Evolutionary conservation across 2,329 filamentous ascomycete genomes (phyloP).

Genomic region (Fusarium anguioides): DNA sequence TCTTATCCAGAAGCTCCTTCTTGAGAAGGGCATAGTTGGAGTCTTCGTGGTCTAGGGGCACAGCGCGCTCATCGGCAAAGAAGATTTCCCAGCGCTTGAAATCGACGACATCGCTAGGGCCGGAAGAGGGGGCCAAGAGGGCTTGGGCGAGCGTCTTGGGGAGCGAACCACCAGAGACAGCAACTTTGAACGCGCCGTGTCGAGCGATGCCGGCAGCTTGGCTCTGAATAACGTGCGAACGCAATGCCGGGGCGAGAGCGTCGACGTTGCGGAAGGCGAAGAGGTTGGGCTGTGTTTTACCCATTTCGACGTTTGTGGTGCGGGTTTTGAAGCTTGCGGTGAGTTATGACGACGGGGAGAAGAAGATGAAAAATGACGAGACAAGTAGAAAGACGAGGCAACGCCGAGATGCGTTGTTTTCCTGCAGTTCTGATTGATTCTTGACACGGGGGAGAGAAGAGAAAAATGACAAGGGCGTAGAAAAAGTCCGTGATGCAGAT

Average conservation of each 20-base stretch:
- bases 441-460: constrained; percentile 4
- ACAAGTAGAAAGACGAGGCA: background rate
- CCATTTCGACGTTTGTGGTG: constrained; percentile 55
- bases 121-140: constrained; percentile 69
- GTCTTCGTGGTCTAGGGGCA: constrained; percentile 90
- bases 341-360: constrained; percentile 19
- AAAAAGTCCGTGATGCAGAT: constrained; percentile 9
- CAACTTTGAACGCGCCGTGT: constrained; percentile 89
- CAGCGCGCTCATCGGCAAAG: constrained; percentile 96
- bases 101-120: constrained; percentile 71
- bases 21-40: constrained; percentile 94
- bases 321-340: constrained; percentile 29
- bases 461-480: constrained; percentile 7
- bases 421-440: constrained; percentile 18
- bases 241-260: constrained; percentile 79
- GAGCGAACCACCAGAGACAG: constrained; percentile 92
- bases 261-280: constrained; percentile 80
- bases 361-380: constrained; percentile 1
- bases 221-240: constrained; percentile 82
- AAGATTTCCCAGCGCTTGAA: constrained; percentile 97
- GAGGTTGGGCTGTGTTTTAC: constrained; percentile 72
- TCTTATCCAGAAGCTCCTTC: constrained; percentile 87
- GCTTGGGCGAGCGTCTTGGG: constrained; percentile 89
- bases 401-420: constrained; percentile 9
- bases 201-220: constrained; percentile 84